Evolutionary conservation across 148 eudicot genomes (phyloP).

Genomic region (Rhododendron simsii): DNA sequence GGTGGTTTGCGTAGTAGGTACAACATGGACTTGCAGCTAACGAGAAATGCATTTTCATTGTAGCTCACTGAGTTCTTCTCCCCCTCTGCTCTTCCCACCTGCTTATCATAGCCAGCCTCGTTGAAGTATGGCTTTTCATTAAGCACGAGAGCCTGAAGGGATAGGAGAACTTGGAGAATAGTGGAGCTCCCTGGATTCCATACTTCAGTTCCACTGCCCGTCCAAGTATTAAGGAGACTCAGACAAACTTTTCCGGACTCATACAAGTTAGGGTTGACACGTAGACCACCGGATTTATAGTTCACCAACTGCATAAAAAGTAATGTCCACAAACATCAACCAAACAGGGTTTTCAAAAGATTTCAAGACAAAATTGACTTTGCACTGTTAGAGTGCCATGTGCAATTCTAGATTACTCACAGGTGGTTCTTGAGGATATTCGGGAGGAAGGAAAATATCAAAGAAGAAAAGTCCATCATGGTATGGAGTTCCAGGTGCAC

Average conservation of each 20-base stretch:
- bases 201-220: constrained; percentile 77
- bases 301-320: constrained; percentile 58
- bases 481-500: constrained; percentile 94
- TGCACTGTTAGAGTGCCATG: background rate
- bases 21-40: constrained; percentile 81
- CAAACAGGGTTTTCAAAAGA: background rate
- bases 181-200: constrained; percentile 88
- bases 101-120: constrained; percentile 88
- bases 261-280: constrained; percentile 93
- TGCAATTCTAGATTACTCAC: constrained; percentile 39
- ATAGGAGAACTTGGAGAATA: constrained; percentile 90
- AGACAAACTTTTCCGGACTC: constrained; percentile 98
- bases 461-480: constrained; percentile 90
- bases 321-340: background rate
- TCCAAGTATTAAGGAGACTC: constrained; percentile 95
- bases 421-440: constrained; percentile 93
- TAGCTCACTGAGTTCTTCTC: constrained; percentile 92
- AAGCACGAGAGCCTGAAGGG: constrained; percentile 94
- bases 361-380: background rate
- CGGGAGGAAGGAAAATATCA: constrained; percentile 83
- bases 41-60: constrained; percentile 84
- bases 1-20: constrained; percentile 73
- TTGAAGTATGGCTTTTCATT: constrained; percentile 94
- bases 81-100: constrained; percentile 79
- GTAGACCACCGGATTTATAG: constrained; percentile 86